Base-by-base conservation (phyloP, 441 rosid species). In the Oxalis stricta region DNA sequence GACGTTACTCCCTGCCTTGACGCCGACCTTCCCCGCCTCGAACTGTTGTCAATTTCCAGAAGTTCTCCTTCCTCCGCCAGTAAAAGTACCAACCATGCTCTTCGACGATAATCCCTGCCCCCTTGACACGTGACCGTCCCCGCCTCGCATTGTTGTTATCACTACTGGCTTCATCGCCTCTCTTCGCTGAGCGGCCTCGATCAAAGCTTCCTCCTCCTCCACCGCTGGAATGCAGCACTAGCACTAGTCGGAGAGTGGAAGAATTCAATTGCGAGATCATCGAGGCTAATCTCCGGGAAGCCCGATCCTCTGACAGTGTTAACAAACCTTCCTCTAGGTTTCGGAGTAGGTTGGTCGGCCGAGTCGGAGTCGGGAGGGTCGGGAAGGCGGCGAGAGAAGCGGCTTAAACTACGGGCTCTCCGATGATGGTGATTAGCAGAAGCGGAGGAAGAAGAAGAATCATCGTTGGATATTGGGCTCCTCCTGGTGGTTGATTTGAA, bases 391-490 rank as follows among this genome's bases (percentile, higher is more conserved):
- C 50, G 82, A 23, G 98, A 73, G 75, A 83, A 81, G 9, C 91
- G 84, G 73, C 98, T 85, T 54, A 89, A 68, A 37, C 98, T 85
- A 41, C 96, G 66, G 17, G 94, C 66, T 10, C 94, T 79, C 26
- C 76, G 79, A 50, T 73, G 79, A 42, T n/a, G n/a, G n/a, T n/a
- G n/a, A n/a, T n/a, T n/a, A n/a, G n/a, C n/a, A n/a, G n/a, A n/a
- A n/a, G n/a, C n/a, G n/a, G 84, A 54, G 52, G 69, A 50, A 14
- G 79, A 64, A n/a, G 58, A 46, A 20, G 88, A 71, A 38, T 64
- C 72, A 28, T 59, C 68, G 18, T 70, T 46, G 29, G 74, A 33
- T 6, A 59, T 38, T 1, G 85, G 43, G 13, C 75, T 58, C 30
- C 94, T 56, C 69, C 55, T 71, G 26, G 75, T 68, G 5, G 82